A percentile compares a stretch with the other conserved stretches of the same genome.
These are phyloP conservation scores for Aureobasidium sp. DNA, from an alignment of 2,329 filamentous ascomycete species.

Conservation along the genomic window DNA sequence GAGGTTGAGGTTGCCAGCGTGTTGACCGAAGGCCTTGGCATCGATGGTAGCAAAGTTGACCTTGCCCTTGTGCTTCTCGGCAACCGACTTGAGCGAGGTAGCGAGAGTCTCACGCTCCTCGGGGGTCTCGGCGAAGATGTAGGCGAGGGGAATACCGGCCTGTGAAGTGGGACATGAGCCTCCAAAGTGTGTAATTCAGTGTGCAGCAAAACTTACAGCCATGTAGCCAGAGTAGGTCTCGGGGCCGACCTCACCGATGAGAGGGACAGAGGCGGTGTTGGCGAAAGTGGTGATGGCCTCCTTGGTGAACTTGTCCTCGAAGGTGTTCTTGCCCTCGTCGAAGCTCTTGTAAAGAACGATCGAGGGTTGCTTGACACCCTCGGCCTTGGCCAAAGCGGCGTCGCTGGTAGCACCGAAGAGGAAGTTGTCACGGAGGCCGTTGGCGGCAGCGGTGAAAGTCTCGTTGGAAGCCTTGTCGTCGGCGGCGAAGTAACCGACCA, in stretches of 20 bases:
- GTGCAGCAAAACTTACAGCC: conserved; percentile 47
- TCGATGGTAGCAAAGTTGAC: conserved; percentile 99
- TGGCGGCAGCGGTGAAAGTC: conserved; percentile 70
- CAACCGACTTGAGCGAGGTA: conserved; percentile 73
- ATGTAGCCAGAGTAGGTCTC: conserved; percentile 97
- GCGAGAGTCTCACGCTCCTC: conserved; percentile 58
- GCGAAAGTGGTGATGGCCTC: conserved; percentile 77
- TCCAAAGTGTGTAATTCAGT: background rate
- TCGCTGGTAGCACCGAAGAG: conserved; percentile 88
- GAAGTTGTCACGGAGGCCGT: conserved; percentile 77
- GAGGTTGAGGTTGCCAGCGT: conserved; percentile 95
- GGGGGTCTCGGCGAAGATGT: conserved; percentile 31
- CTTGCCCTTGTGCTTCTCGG: conserved; percentile 84
- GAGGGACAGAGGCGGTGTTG: conserved; percentile 75
- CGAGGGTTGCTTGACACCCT: conserved; percentile 79
- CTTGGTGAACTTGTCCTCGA: conserved; percentile 71
- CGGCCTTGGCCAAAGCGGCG: conserved; percentile 74
- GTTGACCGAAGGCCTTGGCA: conserved; percentile 85
- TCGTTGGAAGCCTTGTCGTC: conserved; percentile 80
- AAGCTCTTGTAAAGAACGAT: conserved; percentile 96
- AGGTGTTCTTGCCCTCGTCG: conserved; percentile 88
- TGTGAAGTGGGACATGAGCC: conserved; percentile 22
- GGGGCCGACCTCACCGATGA: conserved; percentile 92
- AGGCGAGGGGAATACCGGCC: conserved; percentile 61
- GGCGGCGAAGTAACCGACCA: conserved; percentile 78